Conservation (phyloP, 2,329 filamentous ascomycete genomes). For the Trematosphaeria pertusa region DNA sequence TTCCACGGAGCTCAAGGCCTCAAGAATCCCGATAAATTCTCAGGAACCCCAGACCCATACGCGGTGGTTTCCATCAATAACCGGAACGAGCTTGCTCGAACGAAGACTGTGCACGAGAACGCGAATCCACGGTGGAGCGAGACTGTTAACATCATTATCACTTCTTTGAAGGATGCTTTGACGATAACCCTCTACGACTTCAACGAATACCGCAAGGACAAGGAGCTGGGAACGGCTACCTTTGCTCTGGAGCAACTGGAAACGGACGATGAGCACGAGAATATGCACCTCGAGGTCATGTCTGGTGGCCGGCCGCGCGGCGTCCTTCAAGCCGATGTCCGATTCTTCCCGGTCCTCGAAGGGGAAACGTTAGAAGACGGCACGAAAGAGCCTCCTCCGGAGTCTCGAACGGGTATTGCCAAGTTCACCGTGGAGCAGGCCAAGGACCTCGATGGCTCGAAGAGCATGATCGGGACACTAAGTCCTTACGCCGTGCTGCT, state of each 20-base stretch:
- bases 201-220: slow-evolving; percentile 96
- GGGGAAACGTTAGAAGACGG: slow-evolving; percentile 76
- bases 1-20: slow-evolving; percentile 90
- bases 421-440: slow-evolving; percentile 94
- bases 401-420: slow-evolving; percentile 91
- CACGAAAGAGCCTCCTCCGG: slow-evolving; percentile 78
- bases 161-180: slow-evolving; percentile 85
- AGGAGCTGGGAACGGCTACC: slow-evolving; percentile 86
- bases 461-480: slow-evolving; percentile 88
- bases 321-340: slow-evolving; percentile 78
- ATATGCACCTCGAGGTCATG: slow-evolving; percentile 82
- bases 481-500: slow-evolving; percentile 90
- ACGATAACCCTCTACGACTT: slow-evolving; percentile 88
- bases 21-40: slow-evolving; percentile 94
- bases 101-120: slow-evolving; percentile 86
- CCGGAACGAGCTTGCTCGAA: slow-evolving; percentile 80
- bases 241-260: slow-evolving; percentile 87
- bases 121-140: slow-evolving; percentile 93
- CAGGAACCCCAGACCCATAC: slow-evolving; percentile 91
- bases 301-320: slow-evolving; percentile 85
- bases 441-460: slow-evolving; percentile 91
- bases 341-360: slow-evolving; percentile 93
- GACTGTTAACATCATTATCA: slow-evolving; percentile 93
- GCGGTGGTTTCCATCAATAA: slow-evolving; percentile 83
- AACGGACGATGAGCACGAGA: slow-evolving; percentile 78